Conservation (phyloP, 768 basidiomycete genomes). For the Lactarius trivialis region DNA sequence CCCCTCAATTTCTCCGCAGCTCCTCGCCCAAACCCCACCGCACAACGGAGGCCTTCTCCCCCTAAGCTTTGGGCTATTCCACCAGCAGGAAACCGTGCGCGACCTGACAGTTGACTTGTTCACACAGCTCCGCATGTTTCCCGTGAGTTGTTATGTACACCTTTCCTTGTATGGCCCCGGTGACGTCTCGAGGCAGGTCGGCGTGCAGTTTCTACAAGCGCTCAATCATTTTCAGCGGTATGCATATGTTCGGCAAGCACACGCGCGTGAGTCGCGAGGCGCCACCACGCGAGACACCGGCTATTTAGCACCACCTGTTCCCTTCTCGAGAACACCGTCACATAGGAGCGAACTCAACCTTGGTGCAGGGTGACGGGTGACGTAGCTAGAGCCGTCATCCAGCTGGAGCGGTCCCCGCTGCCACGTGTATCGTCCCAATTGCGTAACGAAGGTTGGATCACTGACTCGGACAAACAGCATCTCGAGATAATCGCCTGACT, state of each 20-base stretch:
- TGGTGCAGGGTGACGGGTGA: constrained; percentile 2
- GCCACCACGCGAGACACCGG: constrained; percentile 4
- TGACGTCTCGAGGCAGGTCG: constrained; percentile 45
- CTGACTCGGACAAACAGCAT: too few relatives aligned
- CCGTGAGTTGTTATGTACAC: constrained; percentile 43
- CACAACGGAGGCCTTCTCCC: constrained; percentile 80
- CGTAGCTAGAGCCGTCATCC: not conserved
- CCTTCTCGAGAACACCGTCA: constrained; percentile 16
- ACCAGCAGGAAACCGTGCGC: constrained; percentile 70
- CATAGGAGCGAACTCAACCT: constrained; percentile 14
- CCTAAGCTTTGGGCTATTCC: constrained; percentile 86
- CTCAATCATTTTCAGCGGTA: constrained; percentile 88
- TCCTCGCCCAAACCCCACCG: constrained; percentile 70
- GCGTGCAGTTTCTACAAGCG: constrained; percentile 65
- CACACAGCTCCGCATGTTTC: constrained; percentile 66
- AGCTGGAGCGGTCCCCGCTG: not conserved
- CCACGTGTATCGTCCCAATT: not conserved
- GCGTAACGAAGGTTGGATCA: not conserved
- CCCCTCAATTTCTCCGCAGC: constrained; percentile 37
- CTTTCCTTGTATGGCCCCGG: constrained; percentile 1
- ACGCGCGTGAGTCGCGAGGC: constrained; percentile 45
- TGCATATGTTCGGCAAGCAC: constrained; percentile 78
- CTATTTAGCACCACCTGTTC: constrained; percentile 11
- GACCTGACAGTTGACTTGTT: constrained; percentile 80
- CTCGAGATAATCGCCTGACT: not conserved